Conservation (phyloP, 768 basidiomycete genomes). For the Boletus bicolor region DNA sequence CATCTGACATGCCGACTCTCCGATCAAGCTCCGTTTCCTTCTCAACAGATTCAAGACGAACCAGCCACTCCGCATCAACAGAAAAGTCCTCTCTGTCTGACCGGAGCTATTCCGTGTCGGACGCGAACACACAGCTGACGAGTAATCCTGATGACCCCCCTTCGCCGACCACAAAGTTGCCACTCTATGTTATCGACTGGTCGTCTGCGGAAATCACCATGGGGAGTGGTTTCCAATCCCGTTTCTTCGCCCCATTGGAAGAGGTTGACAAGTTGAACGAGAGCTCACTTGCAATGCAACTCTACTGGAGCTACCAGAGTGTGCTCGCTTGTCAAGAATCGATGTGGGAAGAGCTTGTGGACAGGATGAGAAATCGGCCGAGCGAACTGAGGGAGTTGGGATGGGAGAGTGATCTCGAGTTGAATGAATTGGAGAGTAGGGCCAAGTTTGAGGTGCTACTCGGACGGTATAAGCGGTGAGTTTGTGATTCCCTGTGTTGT, state of each 20-base stretch:
- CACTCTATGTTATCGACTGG: constrained; percentile 46
- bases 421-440: constrained; percentile 53
- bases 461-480: constrained; percentile 55
- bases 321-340: constrained; percentile 68
- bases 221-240: constrained; percentile 30
- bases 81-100: constrained; percentile 31
- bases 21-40: constrained; percentile 51
- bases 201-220: constrained; percentile 44
- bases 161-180: constrained; percentile 23
- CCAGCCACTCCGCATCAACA: constrained; percentile 34
- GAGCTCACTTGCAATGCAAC: constrained; percentile 67
- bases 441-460: constrained; percentile 58
- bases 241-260: constrained; percentile 38
- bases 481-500: constrained; percentile 1
- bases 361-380: constrained; percentile 55
- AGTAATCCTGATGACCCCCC: constrained; percentile 17
- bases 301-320: constrained; percentile 58
- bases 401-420: constrained; percentile 69
- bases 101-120: constrained; percentile 27
- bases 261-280: constrained; percentile 49
- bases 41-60: constrained; percentile 40
- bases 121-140: constrained; percentile 23
- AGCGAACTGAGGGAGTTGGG: constrained; percentile 54
- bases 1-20: constrained; percentile 16
- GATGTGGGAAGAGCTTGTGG: constrained; percentile 74